A percentile compares a stretch with the other conserved stretches of the same genome.
phyloP scores from a whole-genome alignment of 805 yeast species.

The Ogataea trehaloabstinens region DNA sequence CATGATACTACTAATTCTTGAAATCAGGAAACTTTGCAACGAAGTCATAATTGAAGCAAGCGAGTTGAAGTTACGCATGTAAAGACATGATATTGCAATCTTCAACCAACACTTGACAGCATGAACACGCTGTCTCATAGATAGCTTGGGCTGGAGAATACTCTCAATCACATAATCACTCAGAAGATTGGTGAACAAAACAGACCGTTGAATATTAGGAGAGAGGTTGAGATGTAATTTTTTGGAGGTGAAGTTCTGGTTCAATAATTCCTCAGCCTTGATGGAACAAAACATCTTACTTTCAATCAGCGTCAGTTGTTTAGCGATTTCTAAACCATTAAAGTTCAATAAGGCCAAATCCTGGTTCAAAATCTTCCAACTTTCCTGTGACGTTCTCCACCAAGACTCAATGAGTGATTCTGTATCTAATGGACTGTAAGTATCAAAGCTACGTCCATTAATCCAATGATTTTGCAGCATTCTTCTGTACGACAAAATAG shows the following conservation, averaged over 20 bases:
- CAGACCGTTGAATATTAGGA: constrained; percentile 59
- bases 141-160: constrained; percentile 51
- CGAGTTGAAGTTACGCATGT: constrained; percentile 73
- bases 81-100: constrained; percentile 67
- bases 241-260: constrained; percentile 60
- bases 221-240: constrained; percentile 57
- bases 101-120: constrained; percentile 70
- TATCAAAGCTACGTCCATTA: constrained; percentile 3
- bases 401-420: constrained; percentile 41
- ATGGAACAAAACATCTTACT: constrained; percentile 62
- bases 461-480: constrained; percentile 51
- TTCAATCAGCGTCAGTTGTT: constrained; percentile 73
- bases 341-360: constrained; percentile 53
- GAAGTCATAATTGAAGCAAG: constrained; percentile 77
- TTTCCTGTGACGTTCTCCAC: constrained; percentile 50
- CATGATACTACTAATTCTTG: constrained; percentile 65
- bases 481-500: constrained; percentile 52
- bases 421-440: constrained; percentile 33
- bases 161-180: constrained; percentile 74
- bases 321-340: constrained; percentile 73
- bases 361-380: constrained; percentile 56
- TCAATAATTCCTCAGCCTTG: constrained; percentile 62
- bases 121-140: constrained; percentile 47
- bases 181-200: constrained; percentile 67
- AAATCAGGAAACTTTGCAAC: constrained; percentile 67